These are phyloP conservation scores for Rehmannia glutinosa DNA, from an alignment of 257 asterid species.

Conservation along the genomic window DNA sequence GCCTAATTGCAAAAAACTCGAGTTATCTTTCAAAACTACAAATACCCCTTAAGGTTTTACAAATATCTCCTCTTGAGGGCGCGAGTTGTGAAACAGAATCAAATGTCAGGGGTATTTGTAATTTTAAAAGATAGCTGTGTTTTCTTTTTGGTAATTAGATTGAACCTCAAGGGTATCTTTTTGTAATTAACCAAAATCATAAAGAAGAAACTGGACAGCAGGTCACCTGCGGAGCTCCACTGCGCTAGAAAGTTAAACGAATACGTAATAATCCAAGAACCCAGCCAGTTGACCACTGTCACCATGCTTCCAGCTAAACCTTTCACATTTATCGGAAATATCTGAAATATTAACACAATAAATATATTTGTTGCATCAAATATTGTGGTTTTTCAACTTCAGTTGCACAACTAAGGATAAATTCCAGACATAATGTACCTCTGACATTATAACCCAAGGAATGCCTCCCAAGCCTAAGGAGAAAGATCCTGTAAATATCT, in stretches of 20 bases:
- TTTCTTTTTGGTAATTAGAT: no score
- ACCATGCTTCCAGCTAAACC: slow-evolving; percentile 85
- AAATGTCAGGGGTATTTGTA: no score
- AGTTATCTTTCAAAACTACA: no score
- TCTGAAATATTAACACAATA: slow-evolving; percentile 34
- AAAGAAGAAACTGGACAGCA: background rate
- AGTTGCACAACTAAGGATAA: background rate
- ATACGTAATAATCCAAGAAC: slow-evolving; percentile 79
- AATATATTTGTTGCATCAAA: background rate
- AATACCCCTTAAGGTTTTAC: no score
- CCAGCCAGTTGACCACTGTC: slow-evolving; percentile 78
- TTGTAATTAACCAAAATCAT: background rate
- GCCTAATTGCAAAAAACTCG: no score
- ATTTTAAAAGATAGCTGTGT: no score
- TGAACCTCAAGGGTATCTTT: no score
- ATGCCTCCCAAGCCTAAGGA: slow-evolving; percentile 89
- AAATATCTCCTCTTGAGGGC: no score
- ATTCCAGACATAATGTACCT: slow-evolving; percentile 35
- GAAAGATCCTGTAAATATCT: slow-evolving; percentile 75
- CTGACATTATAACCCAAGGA: slow-evolving; percentile 97
- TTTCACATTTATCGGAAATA: slow-evolving; percentile 86
- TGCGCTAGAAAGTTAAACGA: slow-evolving; percentile 65
- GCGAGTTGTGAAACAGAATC: no score
- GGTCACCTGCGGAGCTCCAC: slow-evolving; percentile 78
- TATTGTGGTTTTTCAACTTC: background rate